phyloP scores from a whole-genome alignment of 176 grass and related monocot genomes.

The Phoenix roebelenii region DNA sequence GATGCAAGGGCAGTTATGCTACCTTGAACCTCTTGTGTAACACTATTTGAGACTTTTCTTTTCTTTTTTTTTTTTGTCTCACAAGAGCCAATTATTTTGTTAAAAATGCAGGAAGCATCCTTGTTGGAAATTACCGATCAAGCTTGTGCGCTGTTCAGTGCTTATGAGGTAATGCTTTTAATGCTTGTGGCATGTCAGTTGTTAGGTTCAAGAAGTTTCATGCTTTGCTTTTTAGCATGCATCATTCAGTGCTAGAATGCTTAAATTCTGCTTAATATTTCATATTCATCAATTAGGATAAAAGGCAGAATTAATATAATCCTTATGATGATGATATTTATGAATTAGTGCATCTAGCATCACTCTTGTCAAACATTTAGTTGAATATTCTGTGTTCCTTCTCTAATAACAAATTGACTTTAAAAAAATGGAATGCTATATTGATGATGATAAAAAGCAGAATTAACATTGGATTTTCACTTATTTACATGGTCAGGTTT shows the following conservation, averaged over 20 bases:
- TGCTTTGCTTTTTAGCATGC: too few species aligned
- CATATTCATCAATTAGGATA: too few species aligned
- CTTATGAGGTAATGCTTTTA: constrained; percentile 50
- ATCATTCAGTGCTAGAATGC: too few species aligned
- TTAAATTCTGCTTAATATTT: too few species aligned
- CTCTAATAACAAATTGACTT: too few species aligned
- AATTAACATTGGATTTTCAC: neutral
- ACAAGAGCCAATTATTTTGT: neutral
- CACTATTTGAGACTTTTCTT: constrained; percentile 10
- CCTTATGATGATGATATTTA: too few species aligned
- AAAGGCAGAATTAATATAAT: too few species aligned
- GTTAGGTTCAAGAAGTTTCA: too few species aligned
- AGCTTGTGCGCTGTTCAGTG: constrained; percentile 89
- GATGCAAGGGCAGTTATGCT: constrained; percentile 1
- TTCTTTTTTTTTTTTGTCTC: neutral
- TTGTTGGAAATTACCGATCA: constrained; percentile 84
- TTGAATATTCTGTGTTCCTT: too few species aligned
- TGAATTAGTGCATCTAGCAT: too few species aligned
- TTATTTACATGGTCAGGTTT: constrained; percentile 46
- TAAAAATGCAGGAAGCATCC: constrained; percentile 75
- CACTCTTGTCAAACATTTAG: too few species aligned
- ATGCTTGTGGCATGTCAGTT: neutral
- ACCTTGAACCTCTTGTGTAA: constrained; percentile 12
- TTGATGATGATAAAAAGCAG: too few species aligned
- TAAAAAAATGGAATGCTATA: neutral